Conservation (phyloP, 2,329 filamentous ascomycete species). For the Pyrenophora tritici-repentis region DNA sequence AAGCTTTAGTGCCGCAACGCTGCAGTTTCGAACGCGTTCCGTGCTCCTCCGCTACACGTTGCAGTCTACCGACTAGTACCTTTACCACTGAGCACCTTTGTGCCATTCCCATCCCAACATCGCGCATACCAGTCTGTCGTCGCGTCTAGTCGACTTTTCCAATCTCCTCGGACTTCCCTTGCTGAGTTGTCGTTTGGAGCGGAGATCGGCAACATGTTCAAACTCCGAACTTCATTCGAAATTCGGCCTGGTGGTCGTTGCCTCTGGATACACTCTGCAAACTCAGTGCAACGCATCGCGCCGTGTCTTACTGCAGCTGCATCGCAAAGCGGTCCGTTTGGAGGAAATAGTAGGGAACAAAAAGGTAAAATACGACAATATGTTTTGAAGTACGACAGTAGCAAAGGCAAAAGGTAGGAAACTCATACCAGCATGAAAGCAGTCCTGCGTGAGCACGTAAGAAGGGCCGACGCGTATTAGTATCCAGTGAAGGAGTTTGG, state of each 20-base stretch:
- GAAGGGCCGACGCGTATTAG: neutral
- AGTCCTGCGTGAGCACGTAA: neutral
- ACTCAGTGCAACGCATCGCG: no score
- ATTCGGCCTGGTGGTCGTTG: no score
- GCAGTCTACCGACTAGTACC: neutral
- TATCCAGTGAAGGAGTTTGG: neutral
- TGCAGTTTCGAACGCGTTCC: slow-evolving; percentile 11
- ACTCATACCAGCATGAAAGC: neutral
- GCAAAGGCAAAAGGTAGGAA: neutral
- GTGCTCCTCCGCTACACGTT: neutral
- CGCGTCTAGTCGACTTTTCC: no score
- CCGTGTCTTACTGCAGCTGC: no score
- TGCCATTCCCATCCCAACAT: no score
- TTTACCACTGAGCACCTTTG: neutral
- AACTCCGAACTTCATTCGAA: no score
- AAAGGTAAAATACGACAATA: neutral
- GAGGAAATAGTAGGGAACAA: neutral
- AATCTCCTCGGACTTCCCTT: no score
- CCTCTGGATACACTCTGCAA: no score
- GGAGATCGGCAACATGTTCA: no score
- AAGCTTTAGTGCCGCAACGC: slow-evolving; percentile 4
- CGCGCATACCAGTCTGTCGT: no score
- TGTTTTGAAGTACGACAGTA: neutral
- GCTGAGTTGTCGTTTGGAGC: no score
- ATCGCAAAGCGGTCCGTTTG: no score